These are phyloP conservation scores for Narthecium ossifragum DNA, from an alignment of 106 monocot genomes.

Conservation along the genomic window DNA sequence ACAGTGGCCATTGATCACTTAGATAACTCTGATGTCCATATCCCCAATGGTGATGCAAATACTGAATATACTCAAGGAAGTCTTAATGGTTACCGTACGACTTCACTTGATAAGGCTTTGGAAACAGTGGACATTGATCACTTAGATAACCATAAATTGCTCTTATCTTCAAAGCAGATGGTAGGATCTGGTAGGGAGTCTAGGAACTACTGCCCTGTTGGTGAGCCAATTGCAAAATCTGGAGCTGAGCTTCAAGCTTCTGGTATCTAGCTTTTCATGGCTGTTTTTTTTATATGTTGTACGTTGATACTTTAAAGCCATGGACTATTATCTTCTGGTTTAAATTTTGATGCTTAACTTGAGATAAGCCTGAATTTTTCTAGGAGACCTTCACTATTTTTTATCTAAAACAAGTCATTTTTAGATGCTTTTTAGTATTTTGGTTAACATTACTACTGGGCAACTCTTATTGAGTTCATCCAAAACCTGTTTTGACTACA, in stretches of 20 bases:
- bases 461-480: too few species aligned
- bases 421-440: too few species aligned
- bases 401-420: too few species aligned
- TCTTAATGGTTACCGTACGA: not conserved
- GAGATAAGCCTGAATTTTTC: too few species aligned
- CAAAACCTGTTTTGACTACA: too few species aligned
- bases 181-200: constrained; percentile 34
- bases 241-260: constrained; percentile 84
- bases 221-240: constrained; percentile 52
- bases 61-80: constrained; percentile 6
- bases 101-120: not conserved
- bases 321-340: too few species aligned
- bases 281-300: too few species aligned
- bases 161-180: constrained; percentile 45
- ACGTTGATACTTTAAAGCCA: too few species aligned
- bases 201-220: constrained; percentile 59
- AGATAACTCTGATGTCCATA: not conserved
- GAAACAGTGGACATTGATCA: constrained; percentile 5
- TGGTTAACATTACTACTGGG: too few species aligned
- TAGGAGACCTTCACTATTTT: too few species aligned
- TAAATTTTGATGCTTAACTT: too few species aligned
- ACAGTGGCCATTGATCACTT: too few species aligned
- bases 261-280: constrained; percentile 28
- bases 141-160: constrained; percentile 1
- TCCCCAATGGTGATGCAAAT: not conserved